Evolutionary conservation across 192 early-diverging fungal species (phyloP), one percentile per base, ranked within the genome.

Genomic region (Coemansia sp.): DNA sequence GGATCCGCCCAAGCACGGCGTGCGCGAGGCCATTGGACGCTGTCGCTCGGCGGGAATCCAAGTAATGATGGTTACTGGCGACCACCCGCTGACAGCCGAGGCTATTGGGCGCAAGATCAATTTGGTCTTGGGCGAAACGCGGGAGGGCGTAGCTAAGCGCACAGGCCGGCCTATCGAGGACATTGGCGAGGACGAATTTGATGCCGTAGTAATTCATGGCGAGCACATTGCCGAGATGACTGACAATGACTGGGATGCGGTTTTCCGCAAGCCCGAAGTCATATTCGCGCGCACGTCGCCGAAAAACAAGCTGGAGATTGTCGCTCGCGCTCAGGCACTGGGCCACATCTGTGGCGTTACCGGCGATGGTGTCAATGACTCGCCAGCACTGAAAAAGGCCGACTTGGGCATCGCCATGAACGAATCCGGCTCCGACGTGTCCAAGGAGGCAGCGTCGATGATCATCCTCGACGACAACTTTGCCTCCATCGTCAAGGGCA

Each of bases 11-110:
- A 96, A 96, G 76, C 95, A 96, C 72, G 96, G 94, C 59, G 95
- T 99, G n/a, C 93, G 94, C 78, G 94, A 97, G 77, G 95, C 95
- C 21, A 93, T 99, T 76, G 95, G 94, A 42, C 88, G 90, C 43
- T 95, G 94, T 73, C 91, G 94, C 61, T 82, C 77, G 31, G 96
- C 96, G 12, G 96, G 96, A 64, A 92, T 99, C 80, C 90, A 92
- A 73, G 94, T 99, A 39, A 92, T 99, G 85, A 97, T 99, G 94
- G 94, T 99, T n/a, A 99, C 96, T 36, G 95, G 94, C 77, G 95
- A 98, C 76, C 93, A 95, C 72, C 93, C 93, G 47, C 86, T 96
- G 69, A 98, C 95, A 3, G 95, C 95, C 25, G 94, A 96, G 83
- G 93, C 95, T 20, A 96, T 99, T 70, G 95, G 91, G 4, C 88